These are phyloP conservation scores for Carnegiea gigantea DNA, from an alignment of 179 eudicot species.

Conservation along the genomic window DNA sequence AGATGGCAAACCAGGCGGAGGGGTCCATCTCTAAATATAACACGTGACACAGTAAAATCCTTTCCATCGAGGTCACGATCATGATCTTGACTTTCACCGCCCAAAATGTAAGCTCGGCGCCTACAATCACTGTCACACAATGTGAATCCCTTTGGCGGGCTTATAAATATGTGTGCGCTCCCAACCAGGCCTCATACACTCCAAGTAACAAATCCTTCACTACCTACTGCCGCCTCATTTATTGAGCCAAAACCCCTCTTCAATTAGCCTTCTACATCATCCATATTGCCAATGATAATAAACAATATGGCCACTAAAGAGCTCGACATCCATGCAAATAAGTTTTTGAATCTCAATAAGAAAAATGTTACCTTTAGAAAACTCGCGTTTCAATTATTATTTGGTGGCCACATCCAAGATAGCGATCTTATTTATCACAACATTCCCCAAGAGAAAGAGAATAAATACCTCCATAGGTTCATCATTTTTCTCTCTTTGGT, in stretches of 20 bases:
- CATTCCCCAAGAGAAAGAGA: conserved; percentile 22
- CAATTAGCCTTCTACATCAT: no score
- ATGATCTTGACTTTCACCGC: no score
- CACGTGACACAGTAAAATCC: no score
- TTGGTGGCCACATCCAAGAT: conserved; percentile 2
- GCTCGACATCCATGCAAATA: neutral
- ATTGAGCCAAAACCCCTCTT: no score
- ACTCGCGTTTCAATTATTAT: conserved; percentile 11
- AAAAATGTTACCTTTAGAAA: conserved; percentile 1
- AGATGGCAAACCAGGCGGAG: no score
- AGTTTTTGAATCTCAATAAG: conserved; percentile 19
- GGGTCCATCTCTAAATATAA: no score
- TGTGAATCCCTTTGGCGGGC: neutral
- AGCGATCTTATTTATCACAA: conserved; percentile 19
- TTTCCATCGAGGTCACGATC: no score
- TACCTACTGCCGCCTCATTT: no score
- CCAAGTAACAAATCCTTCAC: neutral
- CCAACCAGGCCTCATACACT: neutral
- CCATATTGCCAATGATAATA: neutral
- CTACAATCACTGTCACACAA: no score
- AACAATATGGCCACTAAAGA: neutral
- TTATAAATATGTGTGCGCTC: neutral
- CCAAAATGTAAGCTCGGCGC: no score
- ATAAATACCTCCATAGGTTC: conserved; percentile 21
- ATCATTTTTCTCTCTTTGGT: conserved; percentile 19